Conservation (phyloP, 257 asterid species). For the Paulownia fortunei region DNA sequence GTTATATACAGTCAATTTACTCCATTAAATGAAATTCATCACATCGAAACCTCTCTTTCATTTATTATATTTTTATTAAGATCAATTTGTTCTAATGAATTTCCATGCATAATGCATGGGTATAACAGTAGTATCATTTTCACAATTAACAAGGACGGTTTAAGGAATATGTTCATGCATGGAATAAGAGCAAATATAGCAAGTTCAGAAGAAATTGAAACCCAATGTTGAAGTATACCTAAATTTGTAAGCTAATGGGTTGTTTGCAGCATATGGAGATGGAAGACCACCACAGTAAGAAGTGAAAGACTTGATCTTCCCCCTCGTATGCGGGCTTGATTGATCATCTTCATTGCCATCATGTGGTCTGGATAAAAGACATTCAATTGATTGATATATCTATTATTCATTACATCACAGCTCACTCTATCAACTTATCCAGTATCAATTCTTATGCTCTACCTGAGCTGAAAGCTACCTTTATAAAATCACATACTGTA, state of each 20-base stretch:
- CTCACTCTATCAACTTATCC: neutral
- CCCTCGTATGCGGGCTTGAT: slow-evolving; percentile 74
- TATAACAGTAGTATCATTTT: neutral
- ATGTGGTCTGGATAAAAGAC: slow-evolving; percentile 70
- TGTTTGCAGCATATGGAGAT: slow-evolving; percentile 94
- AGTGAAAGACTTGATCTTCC: slow-evolving; percentile 87
- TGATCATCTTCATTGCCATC: slow-evolving; percentile 99
- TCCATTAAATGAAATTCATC: neutral
- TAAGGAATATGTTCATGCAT: slow-evolving; percentile 4
- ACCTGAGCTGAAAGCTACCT: neutral
- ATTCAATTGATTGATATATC: neutral
- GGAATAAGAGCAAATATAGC: neutral
- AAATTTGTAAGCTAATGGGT: slow-evolving; percentile 91
- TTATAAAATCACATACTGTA: neutral
- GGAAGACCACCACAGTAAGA: slow-evolving; percentile 99
- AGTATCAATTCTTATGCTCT: too few species aligned
- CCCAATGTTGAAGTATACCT: slow-evolving; percentile 53
- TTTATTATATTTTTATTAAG: neutral
- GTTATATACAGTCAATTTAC: too few species aligned
- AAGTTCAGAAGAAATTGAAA: slow-evolving; percentile 1
- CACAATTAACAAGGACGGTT: neutral
- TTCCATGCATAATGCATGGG: neutral
- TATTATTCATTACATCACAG: neutral
- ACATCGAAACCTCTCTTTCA: neutral
- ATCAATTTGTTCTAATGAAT: neutral